These are phyloP conservation scores for Euptelea pleiosperma DNA, from an alignment of 164 flowering plant species.

Conservation along the genomic window DNA sequence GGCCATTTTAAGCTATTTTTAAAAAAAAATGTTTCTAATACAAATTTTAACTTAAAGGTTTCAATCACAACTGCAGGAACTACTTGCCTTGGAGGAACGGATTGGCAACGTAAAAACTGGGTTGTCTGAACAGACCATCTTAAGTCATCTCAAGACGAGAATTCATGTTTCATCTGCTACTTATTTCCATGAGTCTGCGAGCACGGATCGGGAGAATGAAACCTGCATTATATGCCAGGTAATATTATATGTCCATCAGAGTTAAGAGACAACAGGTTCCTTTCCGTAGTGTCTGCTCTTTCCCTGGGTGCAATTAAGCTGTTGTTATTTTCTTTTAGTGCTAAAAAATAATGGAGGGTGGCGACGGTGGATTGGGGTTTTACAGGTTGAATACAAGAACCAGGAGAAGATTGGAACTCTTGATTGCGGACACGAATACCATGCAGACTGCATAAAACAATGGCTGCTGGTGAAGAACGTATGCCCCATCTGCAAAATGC, in stretches of 20 bases:
- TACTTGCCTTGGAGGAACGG: conserved; percentile 76
- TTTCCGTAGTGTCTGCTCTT: background rate
- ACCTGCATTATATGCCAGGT: conserved; percentile 90
- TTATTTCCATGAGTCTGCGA: conserved; percentile 32
- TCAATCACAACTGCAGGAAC: conserved; percentile 47
- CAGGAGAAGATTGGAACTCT: conserved; percentile 55
- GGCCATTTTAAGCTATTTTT: no score
- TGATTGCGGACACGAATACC: conserved; percentile 85
- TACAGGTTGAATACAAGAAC: conserved; percentile 54
- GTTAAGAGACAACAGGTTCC: no score
- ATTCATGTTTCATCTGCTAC: conserved; percentile 26
- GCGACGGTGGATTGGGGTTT: background rate
- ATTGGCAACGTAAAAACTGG: conserved; percentile 79
- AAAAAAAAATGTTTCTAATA: no score
- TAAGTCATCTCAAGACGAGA: conserved; percentile 48
- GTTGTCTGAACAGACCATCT: conserved; percentile 55
- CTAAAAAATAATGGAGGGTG: background rate
- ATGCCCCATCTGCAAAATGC: conserved; percentile 86
- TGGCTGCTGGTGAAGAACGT: conserved; percentile 81
- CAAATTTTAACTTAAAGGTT: background rate
- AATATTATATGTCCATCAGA: conserved; percentile 12
- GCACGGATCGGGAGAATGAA: conserved; percentile 34
- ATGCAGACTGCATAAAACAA: conserved; percentile 66
- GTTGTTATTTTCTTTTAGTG: background rate
- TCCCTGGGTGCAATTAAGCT: background rate